Evolutionary conservation across 164 flowering plant genomes (phyloP), one percentile per base, ranked within the genome.

Genomic region (Brasenia schreberi): DNA sequence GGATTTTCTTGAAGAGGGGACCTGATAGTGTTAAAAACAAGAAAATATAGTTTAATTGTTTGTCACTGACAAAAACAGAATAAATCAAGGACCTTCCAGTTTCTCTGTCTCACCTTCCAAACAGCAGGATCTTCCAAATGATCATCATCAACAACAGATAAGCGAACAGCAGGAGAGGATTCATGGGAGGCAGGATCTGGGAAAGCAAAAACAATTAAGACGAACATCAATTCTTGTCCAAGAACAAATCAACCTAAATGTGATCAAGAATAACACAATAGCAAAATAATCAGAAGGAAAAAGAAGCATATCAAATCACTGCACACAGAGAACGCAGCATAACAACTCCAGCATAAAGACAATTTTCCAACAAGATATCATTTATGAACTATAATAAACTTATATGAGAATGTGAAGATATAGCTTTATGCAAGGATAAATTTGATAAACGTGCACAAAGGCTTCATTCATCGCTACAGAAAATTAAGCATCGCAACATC

Each of bases 141-240:
- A 67, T 75, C 70, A 63, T 66, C 77, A 11, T 59, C 68, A 42
- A 61, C 77, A 61, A 64, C 17, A n/a, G 49, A 27, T 39, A 43
- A 67, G 64, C 64, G 72, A 67, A 33, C 68, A 14, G 59, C 42
- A 14, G 67, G 65, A 42, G 72, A 64, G 10, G 76, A 65, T 39
- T 62, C 62, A 67, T 59, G 64, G 60, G 74, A 66, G 12, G 53
- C 65, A 19, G 65, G 62, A 70, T 69, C 82, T 82, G 75, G 68
- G 68, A 66, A 62, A 61, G 63, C 63, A 7, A 7, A 7, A 61
- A 61, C 39, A 61, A 49, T 49, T 49, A 2, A 49, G 56, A 49
- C 10, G 16, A 49, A 9, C 56, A 49, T 49, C 10, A 49, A 9
- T 49, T 49, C 56, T 9, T 49, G 12, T 49, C 56, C 10, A 49